Evolutionary conservation across 192 early-diverging fungal genomes (phyloP), one percentile per base, ranked within the genome.

Genomic region (Rhizophagus sp.): DNA sequence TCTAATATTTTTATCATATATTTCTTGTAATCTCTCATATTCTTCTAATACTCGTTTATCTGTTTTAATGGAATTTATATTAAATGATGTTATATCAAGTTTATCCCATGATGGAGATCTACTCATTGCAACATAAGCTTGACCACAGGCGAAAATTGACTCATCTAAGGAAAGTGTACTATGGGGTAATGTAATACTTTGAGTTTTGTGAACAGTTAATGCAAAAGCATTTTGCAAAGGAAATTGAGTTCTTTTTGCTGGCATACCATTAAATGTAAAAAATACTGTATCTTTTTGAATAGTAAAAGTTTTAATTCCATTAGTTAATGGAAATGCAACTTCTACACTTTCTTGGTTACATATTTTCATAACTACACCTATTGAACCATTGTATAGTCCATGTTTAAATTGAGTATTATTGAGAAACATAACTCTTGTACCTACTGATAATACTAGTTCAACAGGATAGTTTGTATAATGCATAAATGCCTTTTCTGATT

Each of bases 161-260:
- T 44, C 11, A 50, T 72, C 74, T 22, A 75, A 25, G 0, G 25
- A n/a, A 25, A 80, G 15, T 0, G 69, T 74, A 17, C 17, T 27
- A 3, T 52, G 6, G 4, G 39, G 39, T 62, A 80, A 30, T 11
- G 33, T 80, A n/a, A 80, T 7, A 15, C 79, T 62, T 57, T 80
- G 67, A 1, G 39, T 80, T 79, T 79, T 79, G n/a, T 79, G 69
- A 3, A 79, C 57, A 44, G 78, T 79, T 2, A 79, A 3, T 27
- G 49, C 44, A 73, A 79, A 79, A 9, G 39, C 41, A 80, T 71
- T 80, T 62, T 66, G 68, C 8, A 80, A 22, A 2, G 67, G 27
- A 30, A 62, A 80, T 47, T 80, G 74, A 4, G 15, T 62, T 22
- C 57, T 5, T 17, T 10, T 11, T 22, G 22, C 47, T n/a, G 19